Conservation (phyloP, 495 filamentous ascomycete genomes). For the Podospora didyma region DNA sequence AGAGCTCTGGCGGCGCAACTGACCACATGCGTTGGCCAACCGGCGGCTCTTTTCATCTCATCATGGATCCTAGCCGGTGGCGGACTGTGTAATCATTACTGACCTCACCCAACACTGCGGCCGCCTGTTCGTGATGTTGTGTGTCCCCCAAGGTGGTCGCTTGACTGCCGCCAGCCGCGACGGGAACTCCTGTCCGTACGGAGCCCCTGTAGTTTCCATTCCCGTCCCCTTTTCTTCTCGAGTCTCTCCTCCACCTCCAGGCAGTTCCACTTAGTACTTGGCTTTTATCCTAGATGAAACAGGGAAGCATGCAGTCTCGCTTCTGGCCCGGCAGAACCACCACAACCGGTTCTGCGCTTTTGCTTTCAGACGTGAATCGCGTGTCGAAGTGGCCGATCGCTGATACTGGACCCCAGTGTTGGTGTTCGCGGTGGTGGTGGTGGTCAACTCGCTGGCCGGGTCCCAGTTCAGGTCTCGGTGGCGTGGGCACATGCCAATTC, state of each 20-base stretch:
- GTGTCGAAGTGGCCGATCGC: background rate
- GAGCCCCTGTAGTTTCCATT: too few relatives aligned
- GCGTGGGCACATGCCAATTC: too few relatives aligned
- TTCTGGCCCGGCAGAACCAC: constrained; percentile 25
- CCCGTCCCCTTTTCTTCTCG: background rate
- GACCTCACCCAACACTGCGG: too few relatives aligned
- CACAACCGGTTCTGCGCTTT: constrained; percentile 13
- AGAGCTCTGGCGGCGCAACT: background rate
- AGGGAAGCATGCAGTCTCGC: constrained; percentile 27
- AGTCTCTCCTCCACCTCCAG: constrained; percentile 17
- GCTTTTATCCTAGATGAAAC: constrained; percentile 32
- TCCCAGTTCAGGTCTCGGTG: too few relatives aligned
- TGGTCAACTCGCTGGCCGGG: too few relatives aligned
- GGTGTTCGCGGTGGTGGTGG: background rate
- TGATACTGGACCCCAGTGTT: background rate
- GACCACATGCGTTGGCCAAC: too few relatives aligned
- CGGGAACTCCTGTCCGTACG: background rate
- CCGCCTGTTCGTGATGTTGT: too few relatives aligned
- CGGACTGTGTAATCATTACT: too few relatives aligned
- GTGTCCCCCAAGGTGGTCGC: too few relatives aligned
- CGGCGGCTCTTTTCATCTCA: too few relatives aligned
- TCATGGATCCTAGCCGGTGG: too few relatives aligned
- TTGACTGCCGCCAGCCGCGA: constrained; percentile 10
- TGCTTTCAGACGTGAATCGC: background rate
- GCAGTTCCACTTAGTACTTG: constrained; percentile 13